These are phyloP conservation scores for Melanogaster broomeanus DNA, from an alignment of 768 basidiomycete species.

Conservation along the genomic window DNA sequence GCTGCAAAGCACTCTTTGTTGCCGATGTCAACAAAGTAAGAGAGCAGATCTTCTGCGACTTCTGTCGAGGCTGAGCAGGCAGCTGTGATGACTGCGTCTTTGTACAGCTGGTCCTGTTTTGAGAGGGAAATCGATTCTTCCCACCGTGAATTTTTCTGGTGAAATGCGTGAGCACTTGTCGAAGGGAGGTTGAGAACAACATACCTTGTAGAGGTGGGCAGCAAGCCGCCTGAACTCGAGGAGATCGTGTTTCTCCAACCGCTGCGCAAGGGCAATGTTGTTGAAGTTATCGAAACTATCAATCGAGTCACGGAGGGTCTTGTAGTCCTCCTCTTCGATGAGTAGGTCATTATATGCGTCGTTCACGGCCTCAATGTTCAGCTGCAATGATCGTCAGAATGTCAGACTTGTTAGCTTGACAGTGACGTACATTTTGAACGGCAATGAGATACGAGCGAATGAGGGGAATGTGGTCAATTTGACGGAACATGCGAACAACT, in stretches of 20 bases:
- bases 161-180: neutral
- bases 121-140: slow-evolving; percentile 95
- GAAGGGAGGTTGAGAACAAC: neutral
- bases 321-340: slow-evolving; percentile 99
- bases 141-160: slow-evolving; percentile 91
- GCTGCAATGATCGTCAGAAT: slow-evolving; percentile 43
- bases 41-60: slow-evolving; percentile 91
- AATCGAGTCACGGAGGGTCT: slow-evolving; percentile 95
- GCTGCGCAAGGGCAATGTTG: slow-evolving; percentile 80
- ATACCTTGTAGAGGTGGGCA: slow-evolving; percentile 92
- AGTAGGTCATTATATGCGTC: slow-evolving; percentile 98
- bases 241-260: slow-evolving; percentile 86
- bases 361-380: slow-evolving; percentile 96
- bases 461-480: slow-evolving; percentile 94
- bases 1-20: slow-evolving; percentile 98
- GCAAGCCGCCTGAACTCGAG: slow-evolving; percentile 95
- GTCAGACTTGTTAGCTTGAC: too few relatives aligned
- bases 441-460: slow-evolving; percentile 96
- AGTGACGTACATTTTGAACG: slow-evolving; percentile 78
- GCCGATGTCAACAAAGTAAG: slow-evolving; percentile 97
- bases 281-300: slow-evolving; percentile 99
- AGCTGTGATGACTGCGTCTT: slow-evolving; percentile 93
- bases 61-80: slow-evolving; percentile 82
- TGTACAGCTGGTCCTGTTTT: slow-evolving; percentile 96
- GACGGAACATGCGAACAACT: slow-evolving; percentile 93